phyloP scores from a whole-genome alignment of 1,284 basidiomycete species.

The Sporisorium scitamineum region DNA sequence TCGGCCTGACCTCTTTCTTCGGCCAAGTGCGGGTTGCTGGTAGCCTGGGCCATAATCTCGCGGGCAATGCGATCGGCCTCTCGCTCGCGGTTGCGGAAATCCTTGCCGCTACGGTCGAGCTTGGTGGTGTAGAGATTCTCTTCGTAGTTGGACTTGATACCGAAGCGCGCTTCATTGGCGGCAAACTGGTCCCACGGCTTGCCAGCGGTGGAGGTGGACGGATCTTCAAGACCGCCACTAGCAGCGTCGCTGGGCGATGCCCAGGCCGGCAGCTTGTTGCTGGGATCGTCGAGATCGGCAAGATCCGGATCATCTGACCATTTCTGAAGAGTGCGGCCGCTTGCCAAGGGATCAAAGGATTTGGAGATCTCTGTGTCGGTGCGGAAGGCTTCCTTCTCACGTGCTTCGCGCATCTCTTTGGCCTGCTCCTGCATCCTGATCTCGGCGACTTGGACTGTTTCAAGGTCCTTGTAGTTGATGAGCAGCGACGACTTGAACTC shows the following conservation, averaged over 20 bases:
- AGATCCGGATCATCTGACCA: conserved; percentile 61
- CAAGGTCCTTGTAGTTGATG: conserved; percentile 57
- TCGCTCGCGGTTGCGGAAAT: conserved; percentile 88
- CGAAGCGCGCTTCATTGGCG: conserved; percentile 91
- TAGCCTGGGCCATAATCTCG: conserved; percentile 79
- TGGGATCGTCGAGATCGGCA: conserved; percentile 37
- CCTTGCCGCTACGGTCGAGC: conserved; percentile 84
- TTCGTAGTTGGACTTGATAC: conserved; percentile 89
- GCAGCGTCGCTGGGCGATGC: conserved; percentile 20
- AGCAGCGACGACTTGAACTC: conserved; percentile 50
- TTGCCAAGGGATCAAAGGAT: conserved; percentile 48
- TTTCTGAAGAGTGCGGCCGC: conserved; percentile 56
- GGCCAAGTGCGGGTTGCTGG: conserved; percentile 82
- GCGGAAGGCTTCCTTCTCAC: conserved; percentile 58
- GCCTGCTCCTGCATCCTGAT: conserved; percentile 54
- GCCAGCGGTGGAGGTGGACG: conserved; percentile 7
- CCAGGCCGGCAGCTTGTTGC: conserved; percentile 40
- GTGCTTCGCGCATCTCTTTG: conserved; percentile 46
- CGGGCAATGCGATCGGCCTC: conserved; percentile 88
- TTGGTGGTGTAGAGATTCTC: conserved; percentile 96
- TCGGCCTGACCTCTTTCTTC: conserved; percentile 89
- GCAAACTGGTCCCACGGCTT: conserved; percentile 93
- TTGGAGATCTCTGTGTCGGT: conserved; percentile 64
- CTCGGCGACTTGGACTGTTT: conserved; percentile 52
- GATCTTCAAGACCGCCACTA: conserved; percentile 18